Conservation (phyloP, 257 asterid genomes). For the Solanum habrochaites region DNA sequence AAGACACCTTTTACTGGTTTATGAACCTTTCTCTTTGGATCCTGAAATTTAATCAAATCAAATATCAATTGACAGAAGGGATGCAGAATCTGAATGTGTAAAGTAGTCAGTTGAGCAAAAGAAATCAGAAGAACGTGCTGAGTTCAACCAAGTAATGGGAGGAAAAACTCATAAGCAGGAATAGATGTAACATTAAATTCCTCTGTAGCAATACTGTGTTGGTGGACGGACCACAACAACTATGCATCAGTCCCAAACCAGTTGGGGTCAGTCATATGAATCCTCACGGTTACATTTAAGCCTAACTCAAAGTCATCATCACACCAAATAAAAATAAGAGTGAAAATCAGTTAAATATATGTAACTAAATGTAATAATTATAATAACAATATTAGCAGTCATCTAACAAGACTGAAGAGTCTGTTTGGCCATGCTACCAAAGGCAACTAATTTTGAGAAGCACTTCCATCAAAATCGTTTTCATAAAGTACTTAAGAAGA, state of each 20-base stretch:
- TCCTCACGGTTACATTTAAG: background rate
- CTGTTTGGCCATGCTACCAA: background rate
- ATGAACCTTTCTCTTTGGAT: slow-evolving; percentile 93
- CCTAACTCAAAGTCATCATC: background rate
- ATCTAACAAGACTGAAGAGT: background rate
- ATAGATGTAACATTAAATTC: background rate
- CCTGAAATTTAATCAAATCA: slow-evolving; percentile 30
- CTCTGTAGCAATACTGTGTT: background rate
- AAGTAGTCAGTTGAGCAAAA: background rate
- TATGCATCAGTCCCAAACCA: background rate
- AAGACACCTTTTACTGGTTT: slow-evolving; percentile 93
- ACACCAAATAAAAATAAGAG: background rate
- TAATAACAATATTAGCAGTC: background rate
- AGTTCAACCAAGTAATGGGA: background rate
- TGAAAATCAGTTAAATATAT: background rate
- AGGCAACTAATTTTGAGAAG: background rate
- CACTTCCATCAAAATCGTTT: background rate
- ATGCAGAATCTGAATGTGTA: background rate
- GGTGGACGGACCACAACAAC: background rate
- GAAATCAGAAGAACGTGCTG: background rate
- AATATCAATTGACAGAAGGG: background rate
- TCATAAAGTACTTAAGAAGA: background rate
- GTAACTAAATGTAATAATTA: background rate
- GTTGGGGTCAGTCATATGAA: background rate
- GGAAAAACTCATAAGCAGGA: background rate